These are phyloP conservation scores for Rhodotorula mucilaginosa DNA, from an alignment of 1,284 basidiomycete species.

Conservation along the genomic window DNA sequence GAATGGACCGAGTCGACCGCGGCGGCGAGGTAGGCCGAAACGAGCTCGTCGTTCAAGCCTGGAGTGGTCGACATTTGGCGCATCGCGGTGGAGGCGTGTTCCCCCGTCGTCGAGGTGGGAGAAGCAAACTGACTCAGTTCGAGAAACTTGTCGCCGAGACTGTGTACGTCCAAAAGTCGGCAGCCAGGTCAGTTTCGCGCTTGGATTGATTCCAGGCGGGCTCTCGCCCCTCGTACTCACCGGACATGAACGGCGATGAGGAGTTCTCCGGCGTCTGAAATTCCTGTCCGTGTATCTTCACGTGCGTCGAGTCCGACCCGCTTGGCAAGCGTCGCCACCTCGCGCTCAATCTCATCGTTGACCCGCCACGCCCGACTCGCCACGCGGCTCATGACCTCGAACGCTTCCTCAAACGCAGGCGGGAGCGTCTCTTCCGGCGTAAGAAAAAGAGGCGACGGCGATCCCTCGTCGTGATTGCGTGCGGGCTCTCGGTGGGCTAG, in stretches of 20 bases:
- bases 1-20: slow-evolving; percentile 23
- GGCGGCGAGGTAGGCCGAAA: slow-evolving; percentile 28
- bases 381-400: slow-evolving; percentile 9
- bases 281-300: neutral
- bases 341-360: slow-evolving; percentile 9
- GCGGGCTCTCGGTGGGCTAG: neutral
- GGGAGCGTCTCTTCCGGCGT: slow-evolving; percentile 18
- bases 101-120: neutral
- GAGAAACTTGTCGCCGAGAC: slow-evolving; percentile 41
- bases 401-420: slow-evolving; percentile 3
- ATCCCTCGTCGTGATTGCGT: neutral
- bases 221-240: slow-evolving; percentile 2
- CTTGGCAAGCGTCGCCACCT: neutral
- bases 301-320: too few species aligned
- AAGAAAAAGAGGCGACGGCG: slow-evolving; percentile 3
- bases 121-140: slow-evolving; percentile 32
- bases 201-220: too few species aligned
- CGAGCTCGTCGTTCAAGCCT: slow-evolving; percentile 16
- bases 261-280: slow-evolving; percentile 7
- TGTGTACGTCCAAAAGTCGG: neutral
- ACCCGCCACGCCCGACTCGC: slow-evolving; percentile 17
- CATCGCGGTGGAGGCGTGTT: neutral
- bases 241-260: slow-evolving; percentile 39
- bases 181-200: neutral
- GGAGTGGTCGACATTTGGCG: neutral